phyloP scores from a whole-genome alignment of 1,284 basidiomycete species.

The Ganoderma lucidum region DNA sequence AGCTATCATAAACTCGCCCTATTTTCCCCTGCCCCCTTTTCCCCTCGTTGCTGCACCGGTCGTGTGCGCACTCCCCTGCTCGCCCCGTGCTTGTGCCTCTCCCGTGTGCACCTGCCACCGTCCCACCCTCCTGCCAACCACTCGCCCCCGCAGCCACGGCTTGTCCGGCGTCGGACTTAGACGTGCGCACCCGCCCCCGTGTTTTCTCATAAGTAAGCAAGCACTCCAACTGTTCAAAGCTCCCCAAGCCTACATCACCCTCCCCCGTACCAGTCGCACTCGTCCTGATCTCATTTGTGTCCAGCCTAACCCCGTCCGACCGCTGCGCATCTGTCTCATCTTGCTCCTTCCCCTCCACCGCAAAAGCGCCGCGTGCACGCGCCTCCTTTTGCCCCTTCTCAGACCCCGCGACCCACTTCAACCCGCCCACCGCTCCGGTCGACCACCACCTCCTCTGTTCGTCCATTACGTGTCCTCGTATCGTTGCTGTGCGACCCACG shows the following conservation, averaged over 20 bases:
- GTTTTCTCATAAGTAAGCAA: conserved; percentile 21
- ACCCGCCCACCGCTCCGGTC: neutral
- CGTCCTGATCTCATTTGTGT: neutral
- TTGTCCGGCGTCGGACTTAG: conserved; percentile 5
- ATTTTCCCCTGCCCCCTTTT: conserved; percentile 22
- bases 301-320: conserved; percentile 1
- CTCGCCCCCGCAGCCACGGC: conserved; percentile 4
- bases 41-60: conserved; percentile 24
- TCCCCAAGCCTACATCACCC: conserved; percentile 7
- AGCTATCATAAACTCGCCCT: conserved; percentile 34
- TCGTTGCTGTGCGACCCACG: conserved; percentile 12
- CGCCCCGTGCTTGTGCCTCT: conserved; percentile 1
- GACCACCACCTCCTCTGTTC: conserved; percentile 14
- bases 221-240: conserved; percentile 25
- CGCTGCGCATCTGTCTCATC: conserved; percentile 12
- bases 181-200: neutral
- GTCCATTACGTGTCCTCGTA: conserved; percentile 33
- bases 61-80: conserved; percentile 37
- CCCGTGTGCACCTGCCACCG: neutral
- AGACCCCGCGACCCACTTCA: neutral
- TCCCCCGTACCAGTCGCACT: neutral
- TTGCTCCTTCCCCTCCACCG: conserved; percentile 3
- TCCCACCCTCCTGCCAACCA: conserved; percentile 5
- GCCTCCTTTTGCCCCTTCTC: neutral
- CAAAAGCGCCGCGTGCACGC: neutral